Evolutionary conservation across 2,329 filamentous ascomycete species (phyloP).

Genomic region (Colletotrichum godetiae): DNA sequence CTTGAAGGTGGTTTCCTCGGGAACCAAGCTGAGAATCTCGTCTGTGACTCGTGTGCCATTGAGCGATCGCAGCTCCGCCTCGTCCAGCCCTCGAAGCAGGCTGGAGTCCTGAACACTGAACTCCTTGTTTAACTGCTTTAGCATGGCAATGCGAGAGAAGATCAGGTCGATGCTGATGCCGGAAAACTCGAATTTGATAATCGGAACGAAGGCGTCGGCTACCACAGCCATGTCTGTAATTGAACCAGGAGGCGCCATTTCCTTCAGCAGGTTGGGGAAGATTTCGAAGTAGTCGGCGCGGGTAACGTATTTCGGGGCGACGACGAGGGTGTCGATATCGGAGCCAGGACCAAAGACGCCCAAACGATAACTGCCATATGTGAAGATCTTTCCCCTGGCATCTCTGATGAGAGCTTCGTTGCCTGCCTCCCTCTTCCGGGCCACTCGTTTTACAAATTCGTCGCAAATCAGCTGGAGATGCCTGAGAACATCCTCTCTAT

Average conservation of each 20-base stretch:
- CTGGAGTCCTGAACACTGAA: slow-evolving; percentile 85
- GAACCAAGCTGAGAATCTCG: slow-evolving; percentile 89
- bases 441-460: slow-evolving; percentile 88
- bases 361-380: slow-evolving; percentile 94
- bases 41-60: slow-evolving; percentile 96
- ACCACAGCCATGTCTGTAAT: slow-evolving; percentile 89
- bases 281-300: slow-evolving; percentile 92
- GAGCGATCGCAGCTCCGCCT: slow-evolving; percentile 86
- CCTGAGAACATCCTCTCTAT: slow-evolving; percentile 76
- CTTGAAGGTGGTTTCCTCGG: slow-evolving; percentile 89
- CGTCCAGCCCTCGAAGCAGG: slow-evolving; percentile 86
- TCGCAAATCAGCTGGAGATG: slow-evolving; percentile 84
- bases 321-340: slow-evolving; percentile 96
- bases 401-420: slow-evolving; percentile 83
- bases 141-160: slow-evolving; percentile 78
- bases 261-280: slow-evolving; percentile 83
- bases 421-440: slow-evolving; percentile 75
- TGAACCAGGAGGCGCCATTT: slow-evolving; percentile 80
- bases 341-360: slow-evolving; percentile 96
- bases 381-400: slow-evolving; percentile 92
- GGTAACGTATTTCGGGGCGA: slow-evolving; percentile 88
- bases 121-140: slow-evolving; percentile 77
- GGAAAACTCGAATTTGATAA: slow-evolving; percentile 94
- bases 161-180: slow-evolving; percentile 97
- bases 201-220: slow-evolving; percentile 91